These are phyloP conservation scores for Scutellaria barbata DNA, from an alignment of 257 asterid genomes.

Conservation along the genomic window DNA sequence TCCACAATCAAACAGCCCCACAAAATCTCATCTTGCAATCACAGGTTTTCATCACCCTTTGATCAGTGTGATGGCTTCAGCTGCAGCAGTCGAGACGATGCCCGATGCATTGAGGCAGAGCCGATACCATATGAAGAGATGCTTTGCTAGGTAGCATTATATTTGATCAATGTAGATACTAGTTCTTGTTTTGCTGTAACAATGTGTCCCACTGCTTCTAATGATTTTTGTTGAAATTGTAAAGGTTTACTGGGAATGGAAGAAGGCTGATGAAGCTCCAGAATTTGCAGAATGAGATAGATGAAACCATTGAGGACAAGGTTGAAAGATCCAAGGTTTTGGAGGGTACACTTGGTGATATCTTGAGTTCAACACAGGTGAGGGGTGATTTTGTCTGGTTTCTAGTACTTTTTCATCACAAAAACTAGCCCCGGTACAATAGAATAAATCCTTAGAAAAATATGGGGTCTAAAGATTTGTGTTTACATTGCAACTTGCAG, in stretches of 20 bases:
- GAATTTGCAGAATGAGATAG: conserved; percentile 69
- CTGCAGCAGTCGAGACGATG: conserved; percentile 57
- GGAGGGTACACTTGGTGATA: conserved; percentile 73
- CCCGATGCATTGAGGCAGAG: conserved; percentile 66
- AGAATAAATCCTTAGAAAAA: too few species aligned
- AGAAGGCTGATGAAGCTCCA: conserved; percentile 72
- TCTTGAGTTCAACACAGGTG: conserved; percentile 75
- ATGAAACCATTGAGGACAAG: conserved; percentile 69
- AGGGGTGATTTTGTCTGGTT: neutral
- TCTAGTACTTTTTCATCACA: conserved; percentile 2
- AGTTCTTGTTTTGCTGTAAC: neutral
- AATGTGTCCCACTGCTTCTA: neutral
- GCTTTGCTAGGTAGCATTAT: conserved; percentile 60
- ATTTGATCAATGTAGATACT: conserved; percentile 26
- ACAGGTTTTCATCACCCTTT: neutral
- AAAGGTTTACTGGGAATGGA: conserved; percentile 66
- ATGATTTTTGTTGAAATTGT: conserved; percentile 7
- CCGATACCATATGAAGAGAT: conserved; percentile 69
- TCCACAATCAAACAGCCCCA: conserved; percentile 32
- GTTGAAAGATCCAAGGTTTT: conserved; percentile 63
- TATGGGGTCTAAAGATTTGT: conserved; percentile 1
- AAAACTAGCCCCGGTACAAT: too few species aligned
- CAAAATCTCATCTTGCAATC: conserved; percentile 31
- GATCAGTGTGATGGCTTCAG: conserved; percentile 57
- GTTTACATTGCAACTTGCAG: conserved; percentile 42